Base-by-base conservation (phyloP, 495 filamentous ascomycete genomes). In the Monascus purpureus region DNA sequence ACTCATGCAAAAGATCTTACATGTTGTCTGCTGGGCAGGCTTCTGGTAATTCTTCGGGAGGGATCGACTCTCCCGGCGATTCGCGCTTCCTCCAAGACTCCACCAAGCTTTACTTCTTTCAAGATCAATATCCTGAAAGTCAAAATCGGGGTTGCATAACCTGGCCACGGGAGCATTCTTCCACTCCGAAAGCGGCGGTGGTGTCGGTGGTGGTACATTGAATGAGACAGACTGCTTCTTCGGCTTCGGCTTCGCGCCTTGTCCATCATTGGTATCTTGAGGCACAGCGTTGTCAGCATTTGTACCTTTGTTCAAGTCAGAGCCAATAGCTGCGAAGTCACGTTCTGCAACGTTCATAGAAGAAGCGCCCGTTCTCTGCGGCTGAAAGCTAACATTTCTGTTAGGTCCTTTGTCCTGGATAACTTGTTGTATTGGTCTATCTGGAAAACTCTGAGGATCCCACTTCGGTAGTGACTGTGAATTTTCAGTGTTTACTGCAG, bases 91-190 rank as follows among this genome's bases (percentile, higher is more conserved):
- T 17, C 52, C 59, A 6, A 52, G 47, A 44, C 61, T 60, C 60
- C 59, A 67, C 62, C 62, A 67, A 3, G 60, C 62, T 25, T 63
- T 61, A 36, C 57, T 52, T 25, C 39, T 48, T 13, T 61, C 52
- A 6, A 53, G 44, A 39, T 63, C 60, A 28, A 59, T 18, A 28
- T 46, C 34, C 31, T 63, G 59, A 41, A 63, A 57, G 18, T 64
- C 62, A 31, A 63, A 61, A 31, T 67, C 57, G 2, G 52, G 41
- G 6, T 42, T 33, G 6, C 36, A 41, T 1, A 67, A 47, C 14
- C 47, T 53, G 29, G 49, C 57, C 14, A 51, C 32, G 3, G 49
- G 50, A 12, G 59, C 55, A 30, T 50, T 53, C 26, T 47, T 59
- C 62, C 62, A 67, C 29, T 67, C 62, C 3, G 48, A 57, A 15